These are phyloP conservation scores for Chiua sp. DNA, from an alignment of 1,284 basidiomycete genomes.

Conservation along the genomic window DNA sequence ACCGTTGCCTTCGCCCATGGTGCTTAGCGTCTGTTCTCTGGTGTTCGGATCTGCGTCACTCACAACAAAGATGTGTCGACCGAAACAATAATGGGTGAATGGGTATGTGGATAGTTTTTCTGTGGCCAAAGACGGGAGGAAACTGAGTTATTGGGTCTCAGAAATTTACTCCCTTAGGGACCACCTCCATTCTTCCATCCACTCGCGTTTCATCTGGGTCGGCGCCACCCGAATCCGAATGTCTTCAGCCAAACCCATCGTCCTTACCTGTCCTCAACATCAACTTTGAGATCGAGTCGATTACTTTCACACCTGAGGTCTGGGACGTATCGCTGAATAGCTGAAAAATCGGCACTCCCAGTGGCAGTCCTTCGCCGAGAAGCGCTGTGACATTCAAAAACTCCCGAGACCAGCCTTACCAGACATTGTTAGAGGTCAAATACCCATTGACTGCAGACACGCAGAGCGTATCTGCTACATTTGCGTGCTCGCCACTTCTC, in stretches of 20 bases:
- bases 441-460: neutral
- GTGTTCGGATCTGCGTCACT: neutral
- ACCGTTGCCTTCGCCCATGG: neutral
- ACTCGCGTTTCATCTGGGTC: neutral
- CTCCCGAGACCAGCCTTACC: neutral
- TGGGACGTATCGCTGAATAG: neutral
- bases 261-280: neutral
- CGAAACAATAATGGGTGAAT: neutral
- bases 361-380: neutral
- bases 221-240: neutral
- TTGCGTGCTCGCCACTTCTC: neutral
- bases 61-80: neutral
- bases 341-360: too few relatives aligned
- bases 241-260: neutral
- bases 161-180: neutral
- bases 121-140: neutral
- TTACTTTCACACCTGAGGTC: neutral
- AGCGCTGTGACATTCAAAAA: neutral
- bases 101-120: neutral
- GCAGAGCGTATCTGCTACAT: conserved; percentile 3
- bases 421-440: neutral
- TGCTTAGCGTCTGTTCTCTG: neutral
- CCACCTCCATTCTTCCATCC: neutral
- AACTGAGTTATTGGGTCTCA: neutral
- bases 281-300: neutral